Evolutionary conservation across 306 rosid genomes (phyloP).

Genomic region (Trifolium pratense): DNA sequence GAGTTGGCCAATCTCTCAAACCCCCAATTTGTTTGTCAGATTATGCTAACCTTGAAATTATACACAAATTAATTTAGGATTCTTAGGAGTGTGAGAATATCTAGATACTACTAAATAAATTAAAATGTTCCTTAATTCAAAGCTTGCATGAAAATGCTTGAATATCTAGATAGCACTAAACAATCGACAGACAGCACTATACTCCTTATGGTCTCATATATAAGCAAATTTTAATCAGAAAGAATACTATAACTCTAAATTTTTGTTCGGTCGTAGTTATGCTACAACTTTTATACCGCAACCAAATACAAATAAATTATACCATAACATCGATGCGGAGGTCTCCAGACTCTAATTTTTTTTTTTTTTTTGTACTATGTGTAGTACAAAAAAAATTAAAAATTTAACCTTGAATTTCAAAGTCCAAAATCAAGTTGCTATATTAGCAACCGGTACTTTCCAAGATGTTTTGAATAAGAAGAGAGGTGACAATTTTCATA

Average conservation of each 20-base stretch:
- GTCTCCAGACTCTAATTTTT: too few species aligned
- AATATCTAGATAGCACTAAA: neutral
- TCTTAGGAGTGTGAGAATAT: too few species aligned
- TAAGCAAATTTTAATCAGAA: too few species aligned
- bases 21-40: too few species aligned
- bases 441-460: conserved; percentile 44
- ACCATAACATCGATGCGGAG: neutral
- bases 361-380: too few species aligned
- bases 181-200: neutral
- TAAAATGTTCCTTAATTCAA: neutral
- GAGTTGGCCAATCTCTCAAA: too few species aligned
- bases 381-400: conserved; percentile 31
- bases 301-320: neutral
- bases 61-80: too few species aligned
- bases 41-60: too few species aligned
- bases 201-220: too few species aligned
- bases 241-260: neutral
- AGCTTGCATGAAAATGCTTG: neutral
- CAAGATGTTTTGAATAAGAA: conserved; percentile 54
- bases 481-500: conserved; percentile 5
- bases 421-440: conserved; percentile 55
- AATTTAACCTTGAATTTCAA: conserved; percentile 36
- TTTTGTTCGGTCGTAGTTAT: neutral
- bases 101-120: conserved; percentile 1
- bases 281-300: neutral